These are phyloP conservation scores for Liriodendron chinense DNA, from an alignment of 164 flowering plant genomes.

Conservation along the genomic window DNA sequence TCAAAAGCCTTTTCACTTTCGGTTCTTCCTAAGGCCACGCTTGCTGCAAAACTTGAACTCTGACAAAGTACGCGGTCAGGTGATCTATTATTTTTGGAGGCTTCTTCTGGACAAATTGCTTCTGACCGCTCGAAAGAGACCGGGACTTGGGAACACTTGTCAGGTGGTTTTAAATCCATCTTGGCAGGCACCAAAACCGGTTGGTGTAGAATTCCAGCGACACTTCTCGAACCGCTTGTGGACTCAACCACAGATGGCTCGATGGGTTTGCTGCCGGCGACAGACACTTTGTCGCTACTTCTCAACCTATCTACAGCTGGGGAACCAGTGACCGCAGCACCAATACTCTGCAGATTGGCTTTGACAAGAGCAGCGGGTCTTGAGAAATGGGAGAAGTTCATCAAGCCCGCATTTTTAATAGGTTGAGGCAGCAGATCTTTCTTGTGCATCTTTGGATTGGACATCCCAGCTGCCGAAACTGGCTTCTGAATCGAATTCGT, in stretches of 20 bases:
- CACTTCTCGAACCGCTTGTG: slow-evolving; percentile 25
- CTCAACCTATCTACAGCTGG: slow-evolving; percentile 29
- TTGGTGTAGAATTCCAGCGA: slow-evolving; percentile 18
- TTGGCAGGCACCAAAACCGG: slow-evolving; percentile 16
- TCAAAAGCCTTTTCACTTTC: slow-evolving; percentile 44
- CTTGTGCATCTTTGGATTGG: slow-evolving; percentile 32
- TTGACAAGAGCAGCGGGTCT: slow-evolving; percentile 55
- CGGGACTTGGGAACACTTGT: slow-evolving; percentile 30
- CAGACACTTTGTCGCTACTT: slow-evolving; percentile 31
- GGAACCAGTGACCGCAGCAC: slow-evolving; percentile 17
- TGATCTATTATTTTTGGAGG: slow-evolving; percentile 19
- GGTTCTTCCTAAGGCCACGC: slow-evolving; percentile 24
- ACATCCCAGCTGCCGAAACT: slow-evolving; percentile 17
- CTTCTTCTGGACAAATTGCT: slow-evolving; percentile 25
- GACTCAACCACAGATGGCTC: slow-evolving; percentile 27
- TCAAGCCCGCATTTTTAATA: slow-evolving; percentile 25
- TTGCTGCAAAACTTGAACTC: slow-evolving; percentile 28
- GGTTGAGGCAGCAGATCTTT: slow-evolving; percentile 28
- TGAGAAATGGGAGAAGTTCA: slow-evolving; percentile 75
- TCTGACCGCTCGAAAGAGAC: slow-evolving; percentile 26
- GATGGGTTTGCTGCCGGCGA: slow-evolving; percentile 23
- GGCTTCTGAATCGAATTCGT: slow-evolving; percentile 23
- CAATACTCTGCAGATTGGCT: slow-evolving; percentile 35
- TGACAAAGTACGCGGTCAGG: slow-evolving; percentile 21
- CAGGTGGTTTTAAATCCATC: slow-evolving; percentile 19